Conservation (phyloP, 495 filamentous ascomycete species). For the Pseudoneurospora amorphoporcata region DNA sequence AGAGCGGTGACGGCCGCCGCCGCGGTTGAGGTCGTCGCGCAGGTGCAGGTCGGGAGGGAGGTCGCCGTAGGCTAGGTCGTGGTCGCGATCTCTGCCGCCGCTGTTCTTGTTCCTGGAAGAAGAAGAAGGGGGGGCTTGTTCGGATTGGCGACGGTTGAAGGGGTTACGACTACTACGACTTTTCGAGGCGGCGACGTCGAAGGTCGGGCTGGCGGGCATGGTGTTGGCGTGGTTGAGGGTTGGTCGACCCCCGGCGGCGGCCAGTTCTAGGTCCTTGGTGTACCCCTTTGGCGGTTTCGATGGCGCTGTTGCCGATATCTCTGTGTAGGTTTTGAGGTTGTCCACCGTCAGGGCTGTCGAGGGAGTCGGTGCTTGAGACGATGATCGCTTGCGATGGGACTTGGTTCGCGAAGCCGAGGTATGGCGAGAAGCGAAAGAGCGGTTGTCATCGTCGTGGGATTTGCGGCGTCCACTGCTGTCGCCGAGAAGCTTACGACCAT, state of each 20-base stretch:
- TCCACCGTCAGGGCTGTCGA: slow-evolving; percentile 25
- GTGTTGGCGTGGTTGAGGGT: slow-evolving; percentile 23
- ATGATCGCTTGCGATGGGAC: slow-evolving; percentile 14
- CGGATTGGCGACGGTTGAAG: slow-evolving; percentile 4
- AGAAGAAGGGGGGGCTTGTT: slow-evolving; percentile 13
- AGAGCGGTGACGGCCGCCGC: slow-evolving; percentile 8
- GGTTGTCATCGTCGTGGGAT: slow-evolving; percentile 26
- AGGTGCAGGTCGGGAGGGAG: slow-evolving; percentile 44
- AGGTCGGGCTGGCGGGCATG: slow-evolving; percentile 8
- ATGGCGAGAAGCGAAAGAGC: slow-evolving; percentile 28
- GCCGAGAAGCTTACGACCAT: slow-evolving; percentile 5
- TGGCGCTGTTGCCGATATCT: slow-evolving; percentile 31
- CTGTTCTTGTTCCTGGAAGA: slow-evolving; percentile 35
- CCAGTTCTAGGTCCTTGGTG: slow-evolving; percentile 26
- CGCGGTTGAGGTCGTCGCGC: slow-evolving; percentile 33
- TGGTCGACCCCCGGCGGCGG: slow-evolving; percentile 16
- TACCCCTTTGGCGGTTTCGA: slow-evolving; percentile 31
- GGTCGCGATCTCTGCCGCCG: slow-evolving; percentile 57
- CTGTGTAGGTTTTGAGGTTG: slow-evolving; percentile 34
- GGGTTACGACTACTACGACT: neutral
- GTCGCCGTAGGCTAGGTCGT: slow-evolving; percentile 79
- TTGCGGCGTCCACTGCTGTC: slow-evolving; percentile 16
- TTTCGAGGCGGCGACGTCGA: neutral
- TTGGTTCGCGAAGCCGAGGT: slow-evolving; percentile 24
- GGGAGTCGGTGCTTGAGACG: slow-evolving; percentile 11